Percentiles rank a stretch among this genome's conserved stretches.
phyloP scores from a whole-genome alignment of 192 early-diverging fungal species.

The Coemansia asiatica region DNA sequence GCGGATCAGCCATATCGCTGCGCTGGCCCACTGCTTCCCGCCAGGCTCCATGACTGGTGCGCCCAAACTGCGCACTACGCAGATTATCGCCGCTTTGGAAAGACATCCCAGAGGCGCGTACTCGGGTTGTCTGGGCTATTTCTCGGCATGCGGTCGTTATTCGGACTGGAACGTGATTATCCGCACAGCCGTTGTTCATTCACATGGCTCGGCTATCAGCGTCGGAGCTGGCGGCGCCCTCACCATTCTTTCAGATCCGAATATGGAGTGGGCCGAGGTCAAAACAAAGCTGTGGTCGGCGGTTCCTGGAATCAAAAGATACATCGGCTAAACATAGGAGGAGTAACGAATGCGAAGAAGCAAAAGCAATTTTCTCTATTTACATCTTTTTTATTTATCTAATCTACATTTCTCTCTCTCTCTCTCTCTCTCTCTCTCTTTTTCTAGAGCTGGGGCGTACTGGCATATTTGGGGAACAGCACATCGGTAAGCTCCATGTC shows the following conservation, averaged over 20 bases:
- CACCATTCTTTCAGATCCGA: slow-evolving; percentile 79
- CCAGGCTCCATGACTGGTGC: slow-evolving; percentile 98
- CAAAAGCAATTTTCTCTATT: not conserved
- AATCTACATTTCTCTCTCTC: not conserved
- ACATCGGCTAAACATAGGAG: not conserved
- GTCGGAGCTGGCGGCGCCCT: slow-evolving; percentile 95
- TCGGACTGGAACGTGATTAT: slow-evolving; percentile 89
- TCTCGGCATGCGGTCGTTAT: slow-evolving; percentile 62
- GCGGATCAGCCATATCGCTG: slow-evolving; percentile 66
- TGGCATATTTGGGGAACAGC: slow-evolving; percentile 19
- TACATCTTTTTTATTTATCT: not conserved
- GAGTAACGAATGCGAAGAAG: not conserved
- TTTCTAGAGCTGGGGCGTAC: slow-evolving; percentile 10
- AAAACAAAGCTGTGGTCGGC: slow-evolving; percentile 64
- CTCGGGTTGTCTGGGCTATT: slow-evolving; percentile 87
- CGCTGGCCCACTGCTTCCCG: slow-evolving; percentile 79
- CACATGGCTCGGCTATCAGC: slow-evolving; percentile 48
- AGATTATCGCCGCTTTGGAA: slow-evolving; percentile 77
- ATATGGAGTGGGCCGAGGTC: slow-evolving; percentile 88
- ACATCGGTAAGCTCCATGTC: slow-evolving; percentile 24
- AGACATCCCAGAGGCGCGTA: slow-evolving; percentile 71
- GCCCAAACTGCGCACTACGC: slow-evolving; percentile 83
- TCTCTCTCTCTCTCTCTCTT: not conserved
- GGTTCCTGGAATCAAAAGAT: slow-evolving; percentile 13
- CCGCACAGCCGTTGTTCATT: slow-evolving; percentile 74